Percentiles rank a stretch among this genome's conserved stretches.
Conservation (phyloP, 345 rosid genomes). For the Garcia nutans region DNA sequence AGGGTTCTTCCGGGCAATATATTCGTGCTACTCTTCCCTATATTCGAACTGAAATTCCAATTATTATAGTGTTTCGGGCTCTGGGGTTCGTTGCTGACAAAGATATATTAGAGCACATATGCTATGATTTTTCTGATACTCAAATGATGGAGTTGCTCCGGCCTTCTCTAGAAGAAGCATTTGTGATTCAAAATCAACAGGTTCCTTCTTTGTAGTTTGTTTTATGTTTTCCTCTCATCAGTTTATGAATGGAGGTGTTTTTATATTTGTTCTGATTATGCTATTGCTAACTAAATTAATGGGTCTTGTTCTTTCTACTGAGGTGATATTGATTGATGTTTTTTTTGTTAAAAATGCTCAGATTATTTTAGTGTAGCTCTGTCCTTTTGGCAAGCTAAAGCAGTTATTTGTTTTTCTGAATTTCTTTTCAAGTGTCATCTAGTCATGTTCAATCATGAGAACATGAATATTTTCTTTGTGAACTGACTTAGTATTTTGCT, state of each 20-base stretch:
- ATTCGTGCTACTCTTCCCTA: constrained; percentile 96
- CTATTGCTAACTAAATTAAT: not conserved
- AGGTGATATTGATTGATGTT: not conserved
- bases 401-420: not conserved
- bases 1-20: constrained; percentile 97
- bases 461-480: not conserved
- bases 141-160: constrained; percentile 98
- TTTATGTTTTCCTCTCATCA: not conserved
- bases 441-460: not conserved
- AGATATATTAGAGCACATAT: constrained; percentile 90
- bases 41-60: constrained; percentile 95
- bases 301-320: not conserved
- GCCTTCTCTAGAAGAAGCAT: constrained; percentile 96
- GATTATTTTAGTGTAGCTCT: not conserved
- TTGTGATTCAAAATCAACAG: constrained; percentile 97
- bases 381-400: not conserved
- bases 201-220: constrained; percentile 26
- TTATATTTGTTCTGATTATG: not conserved
- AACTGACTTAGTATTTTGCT: not conserved
- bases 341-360: constrained; percentile 1
- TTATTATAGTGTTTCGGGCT: constrained; percentile 94
- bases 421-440: not conserved
- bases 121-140: constrained; percentile 84
- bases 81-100: constrained; percentile 96
- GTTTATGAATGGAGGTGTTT: not conserved